Percentiles rank a stretch among this genome's conserved stretches.
These are phyloP conservation scores for Pulveroboletus sp. DNA, from an alignment of 768 basidiomycete genomes.

Conservation along the genomic window DNA sequence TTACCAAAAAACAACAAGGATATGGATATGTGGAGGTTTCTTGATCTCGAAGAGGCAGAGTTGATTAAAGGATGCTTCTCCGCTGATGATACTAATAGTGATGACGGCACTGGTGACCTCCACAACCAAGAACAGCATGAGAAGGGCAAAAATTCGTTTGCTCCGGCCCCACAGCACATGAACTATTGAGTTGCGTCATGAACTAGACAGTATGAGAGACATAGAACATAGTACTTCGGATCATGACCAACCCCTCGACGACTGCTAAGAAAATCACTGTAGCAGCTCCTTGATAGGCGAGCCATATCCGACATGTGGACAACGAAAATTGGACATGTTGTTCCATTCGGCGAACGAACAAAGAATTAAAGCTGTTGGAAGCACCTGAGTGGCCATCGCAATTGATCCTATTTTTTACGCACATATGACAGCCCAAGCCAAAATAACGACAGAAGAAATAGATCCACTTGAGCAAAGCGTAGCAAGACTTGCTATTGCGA, in stretches of 20 bases:
- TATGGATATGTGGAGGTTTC: not conserved
- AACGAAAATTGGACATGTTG: not conserved
- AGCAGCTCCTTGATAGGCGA: conserved; percentile 8
- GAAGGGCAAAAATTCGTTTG: conserved; percentile 1
- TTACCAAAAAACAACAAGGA: conserved; percentile 8
- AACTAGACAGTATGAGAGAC: not conserved
- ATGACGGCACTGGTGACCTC: conserved; percentile 1
- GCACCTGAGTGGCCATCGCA: not conserved
- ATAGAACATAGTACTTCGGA: conserved; percentile 4
- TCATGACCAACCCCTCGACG: conserved; percentile 11
- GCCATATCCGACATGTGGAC: conserved; percentile 6
- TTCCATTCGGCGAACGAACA: conserved; percentile 7
- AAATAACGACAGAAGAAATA: conserved; percentile 10
- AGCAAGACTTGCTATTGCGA: not conserved
- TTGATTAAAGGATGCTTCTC: conserved; percentile 1
- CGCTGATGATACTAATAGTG: not conserved
- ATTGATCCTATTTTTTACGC: not conserved
- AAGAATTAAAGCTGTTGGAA: not conserved
- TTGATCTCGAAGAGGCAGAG: conserved; percentile 10
- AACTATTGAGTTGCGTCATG: not conserved
- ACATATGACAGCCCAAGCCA: conserved; percentile 8
- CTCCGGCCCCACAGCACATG: conserved; percentile 4
- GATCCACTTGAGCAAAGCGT: conserved; percentile 3
- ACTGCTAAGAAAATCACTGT: conserved; percentile 3
- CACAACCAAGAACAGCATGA: conserved; percentile 1